phyloP scores from a whole-genome alignment of 2,329 filamentous ascomycete genomes.

The Monilinia fructigena region DNA sequence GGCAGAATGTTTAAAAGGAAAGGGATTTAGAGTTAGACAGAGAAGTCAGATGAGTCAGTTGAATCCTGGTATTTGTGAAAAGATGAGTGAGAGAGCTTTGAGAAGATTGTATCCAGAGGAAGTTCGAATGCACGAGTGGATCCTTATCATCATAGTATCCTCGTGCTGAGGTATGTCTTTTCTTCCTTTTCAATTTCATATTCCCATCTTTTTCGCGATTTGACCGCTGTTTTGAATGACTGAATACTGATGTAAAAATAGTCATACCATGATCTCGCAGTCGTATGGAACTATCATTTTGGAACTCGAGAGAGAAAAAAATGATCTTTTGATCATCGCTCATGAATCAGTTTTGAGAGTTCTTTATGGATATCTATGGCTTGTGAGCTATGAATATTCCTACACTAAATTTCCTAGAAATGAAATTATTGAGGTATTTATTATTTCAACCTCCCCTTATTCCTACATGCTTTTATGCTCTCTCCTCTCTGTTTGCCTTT shows the following conservation, averaged over 20 bases:
- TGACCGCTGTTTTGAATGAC: background rate
- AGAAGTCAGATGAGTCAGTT: constrained; percentile 96
- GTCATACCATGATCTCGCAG: constrained; percentile 98
- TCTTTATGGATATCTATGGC: constrained; percentile 96
- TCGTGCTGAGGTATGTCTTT: constrained; percentile 71
- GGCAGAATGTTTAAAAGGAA: constrained; percentile 72
- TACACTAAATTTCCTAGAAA: constrained; percentile 84
- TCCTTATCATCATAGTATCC: constrained; percentile 95
- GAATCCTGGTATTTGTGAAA: constrained; percentile 94
- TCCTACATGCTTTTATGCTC: background rate
- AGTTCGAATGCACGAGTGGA: constrained; percentile 89
- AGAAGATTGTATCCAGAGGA: constrained; percentile 83
- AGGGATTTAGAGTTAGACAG: constrained; percentile 83
- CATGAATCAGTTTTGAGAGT: constrained; percentile 98
- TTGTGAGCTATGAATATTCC: constrained; percentile 95
- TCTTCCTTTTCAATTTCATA: too few relatives aligned
- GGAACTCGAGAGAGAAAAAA: constrained; percentile 93
- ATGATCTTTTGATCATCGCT: constrained; percentile 96
- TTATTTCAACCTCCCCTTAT: background rate
- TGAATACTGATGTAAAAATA: constrained; percentile 42
- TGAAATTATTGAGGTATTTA: constrained; percentile 83
- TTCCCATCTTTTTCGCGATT: background rate
- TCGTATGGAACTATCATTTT: constrained; percentile 97
- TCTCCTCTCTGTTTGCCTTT: constrained; percentile 1
- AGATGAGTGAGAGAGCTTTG: constrained; percentile 81